Evolutionary conservation across 805 yeast species (phyloP).

Genomic region (Wickerhamiella brachini): DNA sequence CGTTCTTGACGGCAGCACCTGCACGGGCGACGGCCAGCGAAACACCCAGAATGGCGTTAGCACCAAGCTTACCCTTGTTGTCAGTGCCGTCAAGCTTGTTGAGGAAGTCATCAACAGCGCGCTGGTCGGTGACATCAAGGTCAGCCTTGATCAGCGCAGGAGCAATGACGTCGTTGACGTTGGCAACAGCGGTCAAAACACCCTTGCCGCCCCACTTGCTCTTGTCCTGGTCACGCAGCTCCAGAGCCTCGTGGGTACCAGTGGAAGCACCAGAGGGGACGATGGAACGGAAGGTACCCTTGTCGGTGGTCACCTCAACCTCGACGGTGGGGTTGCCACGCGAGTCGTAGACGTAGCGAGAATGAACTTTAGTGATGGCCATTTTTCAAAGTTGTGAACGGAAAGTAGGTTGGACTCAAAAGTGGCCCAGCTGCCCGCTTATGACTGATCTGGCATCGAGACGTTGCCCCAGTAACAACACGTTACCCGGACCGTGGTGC

Average conservation of each 20-base stretch:
- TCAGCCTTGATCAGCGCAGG: constrained; percentile 78
- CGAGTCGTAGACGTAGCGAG: constrained; percentile 98
- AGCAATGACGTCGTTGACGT: constrained; percentile 88
- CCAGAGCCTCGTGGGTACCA: constrained; percentile 97
- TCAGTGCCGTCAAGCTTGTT: constrained; percentile 86
- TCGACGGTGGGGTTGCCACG: constrained; percentile 99
- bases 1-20: constrained; percentile 90
- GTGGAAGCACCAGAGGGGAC: constrained; percentile 99
- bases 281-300: constrained; percentile 90
- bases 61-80: constrained; percentile 95
- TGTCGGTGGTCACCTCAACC: constrained; percentile 86
- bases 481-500: background rate
- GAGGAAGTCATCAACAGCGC: constrained; percentile 74
- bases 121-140: constrained; percentile 78
- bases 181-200: constrained; percentile 91
- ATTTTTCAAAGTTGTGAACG: constrained; percentile 26
- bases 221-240: constrained; percentile 96
- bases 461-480: background rate
- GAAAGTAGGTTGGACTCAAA: background rate
- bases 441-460: background rate
- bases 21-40: constrained; percentile 96
- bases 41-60: constrained; percentile 97
- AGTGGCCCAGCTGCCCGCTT: background rate
- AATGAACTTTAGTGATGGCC: constrained; percentile 78
- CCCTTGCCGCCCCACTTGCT: constrained; percentile 98